These are phyloP conservation scores for Tilletiaria anomala DNA, from an alignment of 1,284 basidiomycete species.

Conservation along the genomic window DNA sequence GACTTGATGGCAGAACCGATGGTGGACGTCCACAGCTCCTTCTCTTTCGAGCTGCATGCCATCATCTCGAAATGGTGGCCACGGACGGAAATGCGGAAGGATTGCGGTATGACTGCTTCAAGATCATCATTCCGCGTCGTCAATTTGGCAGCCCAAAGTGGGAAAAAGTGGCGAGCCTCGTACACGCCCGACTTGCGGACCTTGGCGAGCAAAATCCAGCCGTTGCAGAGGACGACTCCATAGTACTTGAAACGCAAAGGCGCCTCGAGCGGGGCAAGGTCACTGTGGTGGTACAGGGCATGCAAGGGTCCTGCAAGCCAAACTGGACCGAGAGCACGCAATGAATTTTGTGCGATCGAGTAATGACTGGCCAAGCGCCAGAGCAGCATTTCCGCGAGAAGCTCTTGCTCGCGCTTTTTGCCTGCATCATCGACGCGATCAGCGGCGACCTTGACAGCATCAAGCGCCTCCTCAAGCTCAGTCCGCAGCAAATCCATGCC, in stretches of 20 bases:
- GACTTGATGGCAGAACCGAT: conserved; percentile 18
- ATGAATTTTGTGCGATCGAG: too few relatives aligned
- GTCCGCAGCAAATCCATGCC: not conserved
- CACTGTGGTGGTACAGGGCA: conserved; percentile 30
- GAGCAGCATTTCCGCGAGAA: conserved; percentile 26
- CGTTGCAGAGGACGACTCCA: conserved; percentile 28
- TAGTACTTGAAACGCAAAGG: conserved; percentile 36
- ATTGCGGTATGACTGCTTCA: too few relatives aligned
- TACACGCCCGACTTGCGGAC: conserved; percentile 29
- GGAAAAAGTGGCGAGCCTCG: conserved; percentile 34
- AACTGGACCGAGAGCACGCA: too few relatives aligned
- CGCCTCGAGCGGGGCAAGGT: conserved; percentile 17
- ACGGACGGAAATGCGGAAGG: conserved; percentile 25
- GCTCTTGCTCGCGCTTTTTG: conserved; percentile 21
- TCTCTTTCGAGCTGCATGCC: conserved; percentile 26
- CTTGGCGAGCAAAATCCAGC: conserved; percentile 31
- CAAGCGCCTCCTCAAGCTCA: conserved; percentile 9
- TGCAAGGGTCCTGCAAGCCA: conserved; percentile 32
- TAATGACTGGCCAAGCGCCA: conserved; percentile 24
- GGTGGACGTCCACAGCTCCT: conserved; percentile 24
- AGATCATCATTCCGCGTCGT: conserved; percentile 18
- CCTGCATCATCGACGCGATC: conserved; percentile 33
- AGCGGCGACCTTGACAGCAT: conserved; percentile 21
- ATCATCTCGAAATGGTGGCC: conserved; percentile 36
- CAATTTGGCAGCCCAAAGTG: conserved; percentile 23